Percentiles rank a stretch among this genome's conserved stretches.
These are phyloP conservation scores for Magnusiomyces ingens DNA, from an alignment of 1,139 yeast species.

Conservation along the genomic window DNA sequence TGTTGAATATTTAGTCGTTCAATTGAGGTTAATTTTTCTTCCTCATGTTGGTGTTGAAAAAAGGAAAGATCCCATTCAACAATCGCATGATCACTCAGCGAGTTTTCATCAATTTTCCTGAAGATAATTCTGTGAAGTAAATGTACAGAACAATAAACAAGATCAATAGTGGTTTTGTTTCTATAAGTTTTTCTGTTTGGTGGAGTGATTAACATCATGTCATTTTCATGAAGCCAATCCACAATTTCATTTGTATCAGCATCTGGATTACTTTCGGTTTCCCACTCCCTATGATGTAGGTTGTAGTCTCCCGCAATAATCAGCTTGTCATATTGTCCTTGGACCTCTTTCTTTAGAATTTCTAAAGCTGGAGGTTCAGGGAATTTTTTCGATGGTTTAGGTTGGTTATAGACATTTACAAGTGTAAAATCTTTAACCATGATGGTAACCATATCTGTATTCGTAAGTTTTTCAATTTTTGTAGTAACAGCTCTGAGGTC, in stretches of 20 bases:
- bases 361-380: not conserved
- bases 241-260: not conserved
- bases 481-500: not conserved
- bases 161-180: too few relatives aligned
- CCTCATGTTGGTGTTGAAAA: not conserved
- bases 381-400: not conserved
- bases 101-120: too few relatives aligned
- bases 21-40: not conserved
- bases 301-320: not conserved
- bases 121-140: too few relatives aligned
- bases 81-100: too few relatives aligned
- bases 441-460: not conserved
- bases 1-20: not conserved
- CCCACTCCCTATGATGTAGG: slow-evolving; percentile 1
- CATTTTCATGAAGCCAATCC: too few relatives aligned
- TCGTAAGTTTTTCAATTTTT: not conserved
- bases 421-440: not conserved
- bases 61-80: too few relatives aligned
- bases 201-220: too few relatives aligned
- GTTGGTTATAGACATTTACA: not conserved
- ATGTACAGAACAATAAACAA: too few relatives aligned
- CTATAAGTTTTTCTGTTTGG: too few relatives aligned
- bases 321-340: not conserved
- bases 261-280: not conserved
- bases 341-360: not conserved